Conservation (phyloP, 2,329 filamentous ascomycete species). For the Coccinonectria pachysandricola region DNA sequence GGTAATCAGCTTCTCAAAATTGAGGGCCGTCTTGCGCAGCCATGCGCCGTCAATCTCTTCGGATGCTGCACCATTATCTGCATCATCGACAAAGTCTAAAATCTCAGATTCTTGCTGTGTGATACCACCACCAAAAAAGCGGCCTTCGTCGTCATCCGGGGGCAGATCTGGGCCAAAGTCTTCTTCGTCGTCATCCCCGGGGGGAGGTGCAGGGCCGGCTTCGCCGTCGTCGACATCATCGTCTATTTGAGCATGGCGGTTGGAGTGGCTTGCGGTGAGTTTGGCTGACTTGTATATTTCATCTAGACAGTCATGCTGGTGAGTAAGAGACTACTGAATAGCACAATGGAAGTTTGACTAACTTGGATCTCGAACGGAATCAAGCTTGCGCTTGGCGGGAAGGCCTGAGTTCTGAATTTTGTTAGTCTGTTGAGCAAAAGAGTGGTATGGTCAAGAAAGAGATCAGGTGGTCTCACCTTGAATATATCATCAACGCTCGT, state of each 20-base stretch:
- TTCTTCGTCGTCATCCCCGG: constrained; percentile 42
- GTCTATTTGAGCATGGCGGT: constrained; percentile 35
- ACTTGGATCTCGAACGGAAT: constrained; percentile 54
- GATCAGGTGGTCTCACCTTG: constrained; percentile 28
- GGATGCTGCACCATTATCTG: constrained; percentile 30
- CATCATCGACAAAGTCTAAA: constrained; percentile 72
- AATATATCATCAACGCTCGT: constrained; percentile 50
- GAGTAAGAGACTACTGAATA: too few relatives aligned
- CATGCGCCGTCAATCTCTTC: constrained; percentile 78
- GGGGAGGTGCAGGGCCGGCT: constrained; percentile 34
- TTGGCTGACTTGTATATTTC: constrained; percentile 56
- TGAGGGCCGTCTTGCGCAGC: constrained; percentile 70
- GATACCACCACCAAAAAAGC: constrained; percentile 92
- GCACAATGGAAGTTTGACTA: constrained; percentile 17
- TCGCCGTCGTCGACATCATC: constrained; percentile 39
- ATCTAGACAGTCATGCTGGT: constrained; percentile 26
- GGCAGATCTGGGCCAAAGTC: constrained; percentile 34
- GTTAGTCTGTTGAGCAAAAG: too few relatives aligned
- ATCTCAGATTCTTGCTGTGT: constrained; percentile 70
- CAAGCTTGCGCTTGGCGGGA: constrained; percentile 53
- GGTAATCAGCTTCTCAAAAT: constrained; percentile 82
- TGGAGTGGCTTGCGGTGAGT: constrained; percentile 33
- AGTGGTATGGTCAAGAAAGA: not conserved
- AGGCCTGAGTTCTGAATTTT: constrained; percentile 28
- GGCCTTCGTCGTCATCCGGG: constrained; percentile 65